phyloP scores from a whole-genome alignment of 2,329 filamentous ascomycete genomes.

The Colletotrichum chrysophilum region DNA sequence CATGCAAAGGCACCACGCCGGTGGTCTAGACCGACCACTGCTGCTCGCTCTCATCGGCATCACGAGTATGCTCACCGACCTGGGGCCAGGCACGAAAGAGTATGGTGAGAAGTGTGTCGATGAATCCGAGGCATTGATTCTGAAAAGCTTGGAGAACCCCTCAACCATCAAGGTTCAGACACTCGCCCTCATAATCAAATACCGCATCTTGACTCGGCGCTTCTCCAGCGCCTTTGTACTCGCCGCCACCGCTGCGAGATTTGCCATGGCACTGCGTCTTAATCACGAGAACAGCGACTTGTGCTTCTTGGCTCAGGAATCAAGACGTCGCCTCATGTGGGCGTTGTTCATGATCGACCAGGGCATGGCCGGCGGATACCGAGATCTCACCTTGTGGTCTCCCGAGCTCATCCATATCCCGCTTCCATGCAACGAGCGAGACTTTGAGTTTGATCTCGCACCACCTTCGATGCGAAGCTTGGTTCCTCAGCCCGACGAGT shows the following conservation, averaged over 20 bases:
- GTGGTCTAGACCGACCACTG: conserved; percentile 59
- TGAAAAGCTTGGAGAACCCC: conserved; percentile 58
- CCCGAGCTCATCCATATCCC: conserved; percentile 49
- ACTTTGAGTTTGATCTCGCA: conserved; percentile 58
- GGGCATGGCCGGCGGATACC: conserved; percentile 49
- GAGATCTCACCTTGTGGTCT: conserved; percentile 51
- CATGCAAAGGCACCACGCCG: conserved; percentile 63
- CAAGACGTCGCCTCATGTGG: conserved; percentile 53
- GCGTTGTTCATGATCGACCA: conserved; percentile 53
- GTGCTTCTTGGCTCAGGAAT: conserved; percentile 49
- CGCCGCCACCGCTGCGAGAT: conserved; percentile 48
- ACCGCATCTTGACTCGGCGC: conserved; percentile 49
- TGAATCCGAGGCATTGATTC: conserved; percentile 57
- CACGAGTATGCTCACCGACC: conserved; percentile 59
- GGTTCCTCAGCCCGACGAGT: conserved; percentile 48
- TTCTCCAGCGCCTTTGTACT: conserved; percentile 55
- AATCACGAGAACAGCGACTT: conserved; percentile 53
- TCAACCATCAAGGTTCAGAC: conserved; percentile 57
- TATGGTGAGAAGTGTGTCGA: conserved; percentile 61
- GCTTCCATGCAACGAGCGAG: conserved; percentile 51
- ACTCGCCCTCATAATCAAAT: conserved; percentile 51
- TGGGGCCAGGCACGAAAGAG: conserved; percentile 56
- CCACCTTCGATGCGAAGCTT: conserved; percentile 56
- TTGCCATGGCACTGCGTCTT: conserved; percentile 53
- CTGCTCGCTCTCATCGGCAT: conserved; percentile 61